Percentiles rank a stretch among this genome's conserved stretches.
Conservation (phyloP, 495 filamentous ascomycete species). For the Penicillium samsonianum region DNA sequence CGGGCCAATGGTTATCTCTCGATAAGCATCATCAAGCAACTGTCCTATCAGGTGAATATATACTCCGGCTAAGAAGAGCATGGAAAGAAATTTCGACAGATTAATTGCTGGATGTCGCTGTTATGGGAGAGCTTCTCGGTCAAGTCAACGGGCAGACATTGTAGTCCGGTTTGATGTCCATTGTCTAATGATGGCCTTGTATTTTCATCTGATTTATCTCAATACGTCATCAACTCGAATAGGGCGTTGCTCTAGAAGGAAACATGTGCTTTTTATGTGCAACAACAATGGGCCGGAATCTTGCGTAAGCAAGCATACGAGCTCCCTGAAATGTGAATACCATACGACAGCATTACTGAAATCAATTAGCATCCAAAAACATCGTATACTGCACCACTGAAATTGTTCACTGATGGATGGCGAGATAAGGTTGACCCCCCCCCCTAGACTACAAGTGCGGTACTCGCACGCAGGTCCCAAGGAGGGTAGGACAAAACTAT, state of each 20-base stretch:
- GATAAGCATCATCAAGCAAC: neutral
- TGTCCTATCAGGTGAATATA: neutral
- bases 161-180: neutral
- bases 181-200: neutral
- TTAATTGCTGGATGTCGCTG: neutral
- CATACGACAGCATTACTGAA: constrained; percentile 7
- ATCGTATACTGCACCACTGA: neutral
- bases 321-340: constrained; percentile 13
- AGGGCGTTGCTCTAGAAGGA: neutral
- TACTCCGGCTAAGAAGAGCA: neutral
- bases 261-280: neutral
- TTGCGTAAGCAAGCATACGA: neutral
- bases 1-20: neutral
- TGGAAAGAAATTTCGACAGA: neutral
- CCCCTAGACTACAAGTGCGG: neutral
- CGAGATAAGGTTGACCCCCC: neutral
- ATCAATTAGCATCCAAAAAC: neutral
- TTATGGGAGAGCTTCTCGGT: neutral
- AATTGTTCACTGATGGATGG: neutral
- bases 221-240: neutral
- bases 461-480: constrained; percentile 5
- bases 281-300: neutral
- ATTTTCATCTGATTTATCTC: neutral
- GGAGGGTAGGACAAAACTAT: constrained; percentile 22
- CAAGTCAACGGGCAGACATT: neutral